phyloP scores from a whole-genome alignment of 768 basidiomycete genomes.

The Lyophyllum shimeji region DNA sequence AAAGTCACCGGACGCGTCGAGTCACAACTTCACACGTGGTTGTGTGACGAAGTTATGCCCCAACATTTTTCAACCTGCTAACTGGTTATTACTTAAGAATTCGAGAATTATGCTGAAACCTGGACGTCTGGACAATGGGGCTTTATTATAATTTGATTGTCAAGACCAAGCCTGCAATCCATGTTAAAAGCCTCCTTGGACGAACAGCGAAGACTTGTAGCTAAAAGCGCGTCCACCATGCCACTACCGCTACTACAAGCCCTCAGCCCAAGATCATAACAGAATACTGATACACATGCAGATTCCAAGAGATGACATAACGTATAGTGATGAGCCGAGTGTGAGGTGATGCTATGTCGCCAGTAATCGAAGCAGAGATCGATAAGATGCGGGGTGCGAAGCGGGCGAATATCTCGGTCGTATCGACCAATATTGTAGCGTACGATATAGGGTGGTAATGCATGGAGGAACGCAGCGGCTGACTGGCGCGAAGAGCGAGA shows the following conservation, averaged over 20 bases:
- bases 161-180: slow-evolving; percentile 1
- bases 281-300: slow-evolving; percentile 33
- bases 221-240: slow-evolving; percentile 11
- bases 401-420: slow-evolving; percentile 16
- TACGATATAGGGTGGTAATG: slow-evolving; percentile 18
- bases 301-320: slow-evolving; percentile 36
- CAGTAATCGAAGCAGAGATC: slow-evolving; percentile 21
- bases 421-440: slow-evolving; percentile 15
- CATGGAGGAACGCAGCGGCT: slow-evolving; percentile 8
- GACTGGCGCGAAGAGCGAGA: background rate
- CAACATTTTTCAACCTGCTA: background rate
- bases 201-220: slow-evolving; percentile 12
- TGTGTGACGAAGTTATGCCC: background rate
- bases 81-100: background rate
- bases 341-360: slow-evolving; percentile 19
- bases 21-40: slow-evolving; percentile 2
- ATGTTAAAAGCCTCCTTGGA: slow-evolving; percentile 8
- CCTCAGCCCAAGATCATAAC: slow-evolving; percentile 19
- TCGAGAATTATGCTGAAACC: slow-evolving; percentile 17
- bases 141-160: too few relatives aligned
- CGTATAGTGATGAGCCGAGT: slow-evolving; percentile 28
- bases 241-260: slow-evolving; percentile 16
- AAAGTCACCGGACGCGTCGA: slow-evolving; percentile 7
- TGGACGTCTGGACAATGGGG: slow-evolving; percentile 13
- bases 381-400: slow-evolving; percentile 20